Evolutionary conservation across 345 rosid species (phyloP).

Genomic region (Populus euphratica): DNA sequence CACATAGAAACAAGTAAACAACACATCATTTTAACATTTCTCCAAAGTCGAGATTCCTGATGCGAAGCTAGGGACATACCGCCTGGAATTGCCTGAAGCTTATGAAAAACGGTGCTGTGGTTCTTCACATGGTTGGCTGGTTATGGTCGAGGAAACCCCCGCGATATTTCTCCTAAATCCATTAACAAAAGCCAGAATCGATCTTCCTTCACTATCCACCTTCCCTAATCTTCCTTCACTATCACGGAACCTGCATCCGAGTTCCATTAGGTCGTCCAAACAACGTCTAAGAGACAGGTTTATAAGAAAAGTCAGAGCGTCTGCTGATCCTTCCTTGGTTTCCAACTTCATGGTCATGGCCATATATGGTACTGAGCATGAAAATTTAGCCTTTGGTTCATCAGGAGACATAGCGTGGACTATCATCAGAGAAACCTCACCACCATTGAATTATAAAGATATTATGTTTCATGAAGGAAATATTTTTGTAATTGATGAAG

Average conservation of each 20-base stretch:
- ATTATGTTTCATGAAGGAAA: neutral
- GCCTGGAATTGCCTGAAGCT: neutral
- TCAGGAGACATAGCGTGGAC: slow-evolving; percentile 1
- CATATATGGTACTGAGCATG: neutral
- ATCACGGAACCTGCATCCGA: neutral
- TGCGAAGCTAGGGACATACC: neutral
- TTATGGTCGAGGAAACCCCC: slow-evolving; percentile 7
- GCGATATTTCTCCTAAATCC: slow-evolving; percentile 6
- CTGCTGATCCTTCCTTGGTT: neutral
- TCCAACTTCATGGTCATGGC: neutral
- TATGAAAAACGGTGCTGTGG: slow-evolving; percentile 7
- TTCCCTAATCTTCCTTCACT: slow-evolving; percentile 6
- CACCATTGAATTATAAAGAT: neutral
- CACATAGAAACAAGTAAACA: no score
- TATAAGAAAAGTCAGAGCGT: slow-evolving; percentile 1
- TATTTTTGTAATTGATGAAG: neutral
- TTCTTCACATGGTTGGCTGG: slow-evolving; percentile 9
- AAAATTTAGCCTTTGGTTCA: slow-evolving; percentile 4
- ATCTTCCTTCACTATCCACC: slow-evolving; percentile 2
- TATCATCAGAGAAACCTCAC: neutral
- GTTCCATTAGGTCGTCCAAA: neutral
- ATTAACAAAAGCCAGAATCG: neutral
- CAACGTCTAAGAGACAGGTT: neutral
- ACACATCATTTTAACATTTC: no score
- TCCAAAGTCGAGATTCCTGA: no score